Evolutionary conservation across 2,329 filamentous ascomycete species (phyloP), one percentile per base, ranked within the genome.

Genomic region (Epichloe baconii): DNA sequence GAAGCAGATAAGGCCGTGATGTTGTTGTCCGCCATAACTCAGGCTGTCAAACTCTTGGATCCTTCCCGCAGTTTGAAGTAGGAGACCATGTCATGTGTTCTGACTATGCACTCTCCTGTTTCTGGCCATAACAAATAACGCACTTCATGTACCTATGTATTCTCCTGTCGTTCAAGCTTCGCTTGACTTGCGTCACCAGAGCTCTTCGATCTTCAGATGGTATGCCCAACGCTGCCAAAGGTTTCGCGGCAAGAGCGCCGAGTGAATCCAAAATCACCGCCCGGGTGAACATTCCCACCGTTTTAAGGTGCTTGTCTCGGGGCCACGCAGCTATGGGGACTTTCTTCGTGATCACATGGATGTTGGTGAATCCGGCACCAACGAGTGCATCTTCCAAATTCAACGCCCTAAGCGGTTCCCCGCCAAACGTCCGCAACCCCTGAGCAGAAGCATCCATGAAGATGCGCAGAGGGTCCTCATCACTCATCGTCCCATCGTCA

Each of bases 261-360:
- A 75, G 65, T 5, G 68, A 65, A 34, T 73, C 68, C 19, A 64
- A 54, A 12, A 74, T 62, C 34, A 68, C 67, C 10, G 67, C 64
- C 51, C 70, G 66, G 68, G 71, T 73, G 52, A 74, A 67, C 34
- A 70, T 59, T 3, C 73, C 74, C 1, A 73, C 60, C 3, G 67
- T 64, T 49, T 71, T 67, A 26, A 70, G 59, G 5, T 57, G 54
- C 60, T 65, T 65, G 52, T 74, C 70, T 36, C 60, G 61, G 14
- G 71, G 57, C 73, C 73, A 76, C 2, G 64, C 59, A 0, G 71
- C 71, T 43, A 76, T 64, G n/a, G 73, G 71, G 3, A 75, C 66
- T 52, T 70, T 70, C 53, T 70, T 67, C 19, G 69, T 64, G 49
- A 67, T 62, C 49, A 69, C 63, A 7, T 66, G 64, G 6, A 76